Evolutionary conservation across 768 basidiomycete species (phyloP).

Genomic region (Serendipita vermifera): DNA sequence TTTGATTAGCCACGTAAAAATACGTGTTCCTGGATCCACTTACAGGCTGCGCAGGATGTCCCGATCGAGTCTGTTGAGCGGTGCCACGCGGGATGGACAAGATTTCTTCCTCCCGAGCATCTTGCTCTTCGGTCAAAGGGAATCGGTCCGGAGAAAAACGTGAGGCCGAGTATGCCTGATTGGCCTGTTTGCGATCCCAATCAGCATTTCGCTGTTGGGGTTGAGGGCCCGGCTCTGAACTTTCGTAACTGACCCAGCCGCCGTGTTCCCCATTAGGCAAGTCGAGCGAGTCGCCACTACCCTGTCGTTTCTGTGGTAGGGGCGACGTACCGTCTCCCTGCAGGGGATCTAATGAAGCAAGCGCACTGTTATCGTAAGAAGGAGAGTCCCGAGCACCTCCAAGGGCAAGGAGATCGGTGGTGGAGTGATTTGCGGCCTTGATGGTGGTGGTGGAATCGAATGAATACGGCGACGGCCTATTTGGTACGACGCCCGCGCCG

Average conservation of each 20-base stretch:
- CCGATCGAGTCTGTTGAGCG: slow-evolving; percentile 2
- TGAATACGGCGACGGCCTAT: neutral
- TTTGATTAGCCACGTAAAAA: too few species aligned
- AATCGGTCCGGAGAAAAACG: slow-evolving; percentile 5
- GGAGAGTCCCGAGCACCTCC: slow-evolving; percentile 1
- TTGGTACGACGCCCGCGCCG: neutral
- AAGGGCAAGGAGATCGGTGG: neutral
- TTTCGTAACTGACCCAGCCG: slow-evolving; percentile 7
- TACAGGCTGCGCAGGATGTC: slow-evolving; percentile 7
- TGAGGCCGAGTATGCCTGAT: neutral
- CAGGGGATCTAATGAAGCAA: neutral
- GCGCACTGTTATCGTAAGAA: neutral
- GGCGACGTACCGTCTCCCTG: neutral
- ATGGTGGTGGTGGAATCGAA: neutral
- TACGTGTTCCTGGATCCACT: too few species aligned
- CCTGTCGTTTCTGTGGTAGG: neutral
- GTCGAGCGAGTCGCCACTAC: slow-evolving; percentile 9
- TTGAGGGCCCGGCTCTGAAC: too few species aligned
- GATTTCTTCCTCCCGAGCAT: slow-evolving; percentile 8
- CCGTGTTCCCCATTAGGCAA: slow-evolving; percentile 8
- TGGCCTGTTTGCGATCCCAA: neutral
- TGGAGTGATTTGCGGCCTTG: neutral
- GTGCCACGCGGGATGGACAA: neutral
- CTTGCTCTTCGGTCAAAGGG: slow-evolving; percentile 2
- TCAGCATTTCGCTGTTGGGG: neutral